Evolutionary conservation across 2,329 filamentous ascomycete species (phyloP), one percentile per base, ranked within the genome.

Genomic region (Aspergillus fumigatiaffinis): DNA sequence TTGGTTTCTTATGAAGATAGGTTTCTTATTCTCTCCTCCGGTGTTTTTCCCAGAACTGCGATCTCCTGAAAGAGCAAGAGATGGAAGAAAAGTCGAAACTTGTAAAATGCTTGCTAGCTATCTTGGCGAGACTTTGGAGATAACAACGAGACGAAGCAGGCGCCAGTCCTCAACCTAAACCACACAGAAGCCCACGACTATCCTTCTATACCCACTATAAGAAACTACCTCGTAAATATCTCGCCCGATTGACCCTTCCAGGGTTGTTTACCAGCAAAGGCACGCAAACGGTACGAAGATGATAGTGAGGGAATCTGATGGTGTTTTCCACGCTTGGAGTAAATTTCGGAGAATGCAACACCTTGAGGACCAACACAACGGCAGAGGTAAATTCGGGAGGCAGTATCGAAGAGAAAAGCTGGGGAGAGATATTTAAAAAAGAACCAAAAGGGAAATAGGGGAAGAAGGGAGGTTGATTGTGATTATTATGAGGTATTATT

Each of bases 41-140:
- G 63, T 66, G 63, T 57, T 59, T 61, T 62, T 58, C 59, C 59
- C 55, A 58, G 54, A 64, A 62, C 52, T 61, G 59, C 55, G 56
- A 56, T 63, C 65, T 66, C 66, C 62, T 68, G 68, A 62, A 68
- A 63, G 58, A 66, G 65, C 68, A 68, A 68, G 66, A 71, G 66
- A 69, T 69, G 68, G 66, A 72, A 68, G 60, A 67, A 69, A 65
- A 68, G 70, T 68, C 71, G 67, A 62, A 73, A 72, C 64, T 73
- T 74, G 71, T 75, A 73, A 63, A 76, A 76, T 76, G 73, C 68
- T 77, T 75, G 72, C 74, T 77, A 76, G 73, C 74, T 76, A 77
- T 71, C 66, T 73, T 72, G 63, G 71, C 68, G 71, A 71, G 68
- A 72, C 63, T 68, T 50, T 51, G 66, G 68, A 72, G 66, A 72